Evolutionary conservation across 1,284 basidiomycete species (phyloP).

Genomic region (Ustilago nuda): DNA sequence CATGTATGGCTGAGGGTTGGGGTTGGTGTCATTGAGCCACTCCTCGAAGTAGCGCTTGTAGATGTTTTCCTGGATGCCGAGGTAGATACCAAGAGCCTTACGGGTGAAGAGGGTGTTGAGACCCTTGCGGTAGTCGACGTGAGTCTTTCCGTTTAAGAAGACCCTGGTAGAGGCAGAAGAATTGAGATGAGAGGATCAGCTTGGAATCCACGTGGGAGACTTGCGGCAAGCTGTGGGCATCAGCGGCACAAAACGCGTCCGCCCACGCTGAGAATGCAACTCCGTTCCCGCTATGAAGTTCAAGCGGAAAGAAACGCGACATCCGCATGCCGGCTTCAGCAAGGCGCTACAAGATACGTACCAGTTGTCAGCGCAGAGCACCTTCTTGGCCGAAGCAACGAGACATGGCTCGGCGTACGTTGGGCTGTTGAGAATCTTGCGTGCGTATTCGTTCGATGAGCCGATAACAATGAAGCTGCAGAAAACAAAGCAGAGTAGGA

Average conservation of each 20-base stretch:
- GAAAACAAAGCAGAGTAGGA: not conserved
- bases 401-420: conserved; percentile 78
- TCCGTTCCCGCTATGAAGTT: too few species aligned
- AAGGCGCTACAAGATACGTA: conserved; percentile 31
- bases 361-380: conserved; percentile 93
- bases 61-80: conserved; percentile 86
- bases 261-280: too few species aligned
- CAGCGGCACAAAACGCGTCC: too few species aligned
- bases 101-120: conserved; percentile 94
- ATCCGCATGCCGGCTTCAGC: not conserved
- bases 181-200: conserved; percentile 7
- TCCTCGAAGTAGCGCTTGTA: conserved; percentile 80
- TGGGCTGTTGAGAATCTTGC: conserved; percentile 69
- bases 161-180: conserved; percentile 76
- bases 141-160: conserved; percentile 91
- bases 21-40: conserved; percentile 66
- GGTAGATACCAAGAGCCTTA: conserved; percentile 78
- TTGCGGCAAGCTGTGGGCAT: too few species aligned
- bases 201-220: not conserved
- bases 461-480: conserved; percentile 68
- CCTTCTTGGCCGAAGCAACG: conserved; percentile 89
- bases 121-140: conserved; percentile 92
- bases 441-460: conserved; percentile 66
- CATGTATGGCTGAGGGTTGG: conserved; percentile 76
- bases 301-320: conserved; percentile 1